Evolutionary conservation across 129 eudicot species (phyloP), one percentile per base, ranked within the genome.

Genomic region (Sambucus nigra): DNA sequence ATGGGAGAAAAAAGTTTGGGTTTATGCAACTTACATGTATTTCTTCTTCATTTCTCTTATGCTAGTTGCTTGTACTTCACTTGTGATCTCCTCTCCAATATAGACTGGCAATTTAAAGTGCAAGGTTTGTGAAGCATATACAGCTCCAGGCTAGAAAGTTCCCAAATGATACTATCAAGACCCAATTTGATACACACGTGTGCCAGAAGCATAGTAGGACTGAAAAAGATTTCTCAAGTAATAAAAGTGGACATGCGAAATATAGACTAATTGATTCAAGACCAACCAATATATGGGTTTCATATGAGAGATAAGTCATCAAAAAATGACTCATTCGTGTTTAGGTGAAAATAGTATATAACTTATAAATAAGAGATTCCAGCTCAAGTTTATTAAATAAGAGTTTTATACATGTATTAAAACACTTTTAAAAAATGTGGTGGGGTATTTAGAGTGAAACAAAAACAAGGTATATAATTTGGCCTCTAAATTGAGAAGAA

Each of bases 41-140:
- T 71, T 82, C 21, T 68, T 60, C 69, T 76, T 86, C 20, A 76
- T 52, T 57, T 70, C 70, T 57, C 80, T 72, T 28, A 86, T 73
- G 70, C 53, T 77, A 42, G 53, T 69, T 58, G 94, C 91, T 61
- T 77, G 71, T 40, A 86, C 76, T 56, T 76, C 84, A 39, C 87
- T 80, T 1, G 39, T 41, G 61, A 91, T 70, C 72, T 77, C 83
- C 25, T 86, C 91, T 17, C 81, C 84, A 9, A 82, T 68, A 41
- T 74, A 80, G 47, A 82, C 95, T 1, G 99, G 95, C n/a, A 42
- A 55, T 69, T 65, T 86, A 67, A 91, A 91, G 51, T 73, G 82
- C 78, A 91, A 50, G 10, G 75, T 86, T 50, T 91, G 99, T 27
- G 92, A 81, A 45, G 73, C 94, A 55, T 91, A 86, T 24, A 91